These are phyloP conservation scores for Zymoseptoria pseudotritici DNA, from an alignment of 2,329 filamentous ascomycete genomes.

Conservation along the genomic window DNA sequence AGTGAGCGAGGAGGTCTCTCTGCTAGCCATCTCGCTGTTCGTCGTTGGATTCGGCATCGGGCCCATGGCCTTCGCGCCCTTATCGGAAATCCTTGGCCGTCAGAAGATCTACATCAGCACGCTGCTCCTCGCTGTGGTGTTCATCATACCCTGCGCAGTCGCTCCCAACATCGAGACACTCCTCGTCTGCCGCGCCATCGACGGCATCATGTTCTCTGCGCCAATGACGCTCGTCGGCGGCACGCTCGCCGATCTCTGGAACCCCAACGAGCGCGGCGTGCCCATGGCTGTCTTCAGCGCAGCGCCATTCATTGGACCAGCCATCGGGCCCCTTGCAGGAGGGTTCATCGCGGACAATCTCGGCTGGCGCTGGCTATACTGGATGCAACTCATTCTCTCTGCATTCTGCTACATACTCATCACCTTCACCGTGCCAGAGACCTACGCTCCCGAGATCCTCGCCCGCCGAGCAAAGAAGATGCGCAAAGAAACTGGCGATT, in stretches of 20 bases:
- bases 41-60: constrained; percentile 26
- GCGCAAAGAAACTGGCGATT: constrained; percentile 59
- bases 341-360: constrained; percentile 63
- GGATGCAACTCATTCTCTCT: constrained; percentile 73
- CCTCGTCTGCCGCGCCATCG: constrained; percentile 48
- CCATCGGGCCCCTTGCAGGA: constrained; percentile 52
- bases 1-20: constrained; percentile 63
- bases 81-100: constrained; percentile 53
- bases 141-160: constrained; percentile 51
- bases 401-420: constrained; percentile 65
- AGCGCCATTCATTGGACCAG: constrained; percentile 25
- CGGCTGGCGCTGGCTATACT: constrained; percentile 54
- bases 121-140: constrained; percentile 45
- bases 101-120: constrained; percentile 45
- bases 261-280: constrained; percentile 25
- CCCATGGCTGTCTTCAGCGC: constrained; percentile 27
- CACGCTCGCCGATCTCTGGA: constrained; percentile 24
- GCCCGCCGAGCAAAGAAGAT: constrained; percentile 61
- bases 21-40: constrained; percentile 53
- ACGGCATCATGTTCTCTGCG: constrained; percentile 46
- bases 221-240: constrained; percentile 42
- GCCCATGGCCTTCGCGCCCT: constrained; percentile 40
- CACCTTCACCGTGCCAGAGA: constrained; percentile 84
- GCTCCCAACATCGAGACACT: constrained; percentile 49
- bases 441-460: constrained; percentile 75